Evolutionary conservation across 2,329 filamentous ascomycete genomes (phyloP).

Genomic region (Coniochaeta prunicola): DNA sequence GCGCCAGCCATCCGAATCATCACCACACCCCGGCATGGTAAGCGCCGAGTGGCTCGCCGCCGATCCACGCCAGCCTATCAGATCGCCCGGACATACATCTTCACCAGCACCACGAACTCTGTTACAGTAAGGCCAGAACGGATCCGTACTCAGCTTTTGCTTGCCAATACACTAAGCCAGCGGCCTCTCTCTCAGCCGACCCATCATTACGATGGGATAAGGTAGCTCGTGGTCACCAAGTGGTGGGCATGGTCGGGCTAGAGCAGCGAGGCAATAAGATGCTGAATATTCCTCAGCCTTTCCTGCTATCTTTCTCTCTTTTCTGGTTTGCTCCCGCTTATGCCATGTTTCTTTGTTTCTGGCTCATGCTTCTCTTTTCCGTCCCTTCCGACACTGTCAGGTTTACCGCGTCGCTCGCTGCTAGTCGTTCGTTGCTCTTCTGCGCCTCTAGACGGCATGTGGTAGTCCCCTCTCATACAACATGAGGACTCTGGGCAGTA

Average conservation of each 20-base stretch:
- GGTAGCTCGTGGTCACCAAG: constrained; percentile 1
- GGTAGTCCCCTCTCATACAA: constrained; percentile 7
- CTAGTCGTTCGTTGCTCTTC: constrained; percentile 15
- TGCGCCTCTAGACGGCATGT: constrained; percentile 8
- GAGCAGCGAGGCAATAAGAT: background rate
- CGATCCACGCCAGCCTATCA: constrained; percentile 35
- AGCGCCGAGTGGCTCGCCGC: constrained; percentile 39
- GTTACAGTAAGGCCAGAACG: constrained; percentile 17
- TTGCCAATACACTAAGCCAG: background rate
- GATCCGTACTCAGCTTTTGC: constrained; percentile 1
- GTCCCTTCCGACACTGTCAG: constrained; percentile 7
- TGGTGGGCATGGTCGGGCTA: background rate
- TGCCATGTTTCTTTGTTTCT: constrained; percentile 5
- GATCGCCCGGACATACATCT: constrained; percentile 20
- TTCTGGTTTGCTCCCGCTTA: constrained; percentile 1
- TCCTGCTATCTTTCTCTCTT: constrained; percentile 1
- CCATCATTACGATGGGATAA: constrained; percentile 1
- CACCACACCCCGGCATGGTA: constrained; percentile 32
- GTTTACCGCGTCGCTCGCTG: constrained; percentile 12
- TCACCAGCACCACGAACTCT: constrained; percentile 18
- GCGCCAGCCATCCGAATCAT: constrained; percentile 36
- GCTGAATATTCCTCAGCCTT: constrained; percentile 1
- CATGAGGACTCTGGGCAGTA: constrained; percentile 23
- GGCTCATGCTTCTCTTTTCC: constrained; percentile 4
- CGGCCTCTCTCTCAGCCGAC: constrained; percentile 1